These are phyloP conservation scores for Dactylella cylindrospora DNA, from an alignment of 2,329 filamentous ascomycete genomes.

Conservation along the genomic window DNA sequence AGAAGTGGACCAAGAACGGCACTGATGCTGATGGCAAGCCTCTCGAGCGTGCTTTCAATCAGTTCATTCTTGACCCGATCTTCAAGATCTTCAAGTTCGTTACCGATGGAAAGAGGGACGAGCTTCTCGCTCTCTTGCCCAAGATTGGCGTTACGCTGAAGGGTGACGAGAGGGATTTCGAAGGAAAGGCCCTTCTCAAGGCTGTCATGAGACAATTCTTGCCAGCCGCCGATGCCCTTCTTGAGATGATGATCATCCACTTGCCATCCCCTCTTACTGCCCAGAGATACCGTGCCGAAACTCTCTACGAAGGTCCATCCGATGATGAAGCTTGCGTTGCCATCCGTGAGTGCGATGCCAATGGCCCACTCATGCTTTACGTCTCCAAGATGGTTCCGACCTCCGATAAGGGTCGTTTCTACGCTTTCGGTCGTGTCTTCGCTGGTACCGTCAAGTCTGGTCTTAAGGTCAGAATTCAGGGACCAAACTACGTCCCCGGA, in stretches of 20 bases:
- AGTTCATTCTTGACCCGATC: conserved; percentile 99
- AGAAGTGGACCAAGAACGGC: conserved; percentile 96
- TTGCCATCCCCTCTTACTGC: conserved; percentile 93
- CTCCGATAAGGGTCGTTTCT: conserved; percentile 99
- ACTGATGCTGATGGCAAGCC: conserved; percentile 76
- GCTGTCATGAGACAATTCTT: conserved; percentile 98
- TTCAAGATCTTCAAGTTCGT: conserved; percentile 97
- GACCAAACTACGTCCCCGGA: conserved; percentile 95
- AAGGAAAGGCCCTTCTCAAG: conserved; percentile 98
- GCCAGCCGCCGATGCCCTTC: conserved; percentile 91
- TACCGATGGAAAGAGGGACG: conserved; percentile 99
- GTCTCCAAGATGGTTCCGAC: conserved; percentile 99
- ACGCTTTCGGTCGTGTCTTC: conserved; percentile 99
- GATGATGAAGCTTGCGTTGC: conserved; percentile 91
- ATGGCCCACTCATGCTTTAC: conserved; percentile 99
- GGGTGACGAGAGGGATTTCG: conserved; percentile 82
- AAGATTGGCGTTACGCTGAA: conserved; percentile 95
- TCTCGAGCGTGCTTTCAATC: conserved; percentile 98
- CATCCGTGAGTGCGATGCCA: conserved; percentile 98
- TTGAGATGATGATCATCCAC: conserved; percentile 99
- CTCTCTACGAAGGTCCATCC: conserved; percentile 93
- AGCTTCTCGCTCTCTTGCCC: conserved; percentile 76
- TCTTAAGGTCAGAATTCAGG: conserved; percentile 99
- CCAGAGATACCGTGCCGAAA: conserved; percentile 97
- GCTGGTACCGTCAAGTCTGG: conserved; percentile 95